Base-by-base conservation (phyloP, 257 asterid genomes). In the Ophiorrhiza pumila region DNA sequence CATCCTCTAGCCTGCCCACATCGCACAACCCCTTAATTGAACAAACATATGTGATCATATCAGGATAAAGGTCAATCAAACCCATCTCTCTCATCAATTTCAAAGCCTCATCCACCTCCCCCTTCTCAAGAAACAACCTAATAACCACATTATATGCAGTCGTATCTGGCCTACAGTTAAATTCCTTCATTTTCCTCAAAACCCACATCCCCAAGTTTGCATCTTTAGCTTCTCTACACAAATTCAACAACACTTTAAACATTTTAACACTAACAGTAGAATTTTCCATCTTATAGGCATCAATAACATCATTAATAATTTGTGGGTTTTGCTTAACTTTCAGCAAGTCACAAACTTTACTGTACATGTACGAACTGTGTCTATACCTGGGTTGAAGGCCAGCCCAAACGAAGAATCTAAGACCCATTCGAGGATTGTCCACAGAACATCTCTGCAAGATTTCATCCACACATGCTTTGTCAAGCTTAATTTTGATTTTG, bases 381-480 rank as follows among this genome's bases (percentile, higher is more conserved):
- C 92, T 80, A 58, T 88, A 89, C 12, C 77, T 77, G 63, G 91
- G 87, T 52, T 91, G 94, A 73, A 91, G 74, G 17, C 87, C 97
- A 56, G 98, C 94, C 98, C 98, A 93, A 34, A 93, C 81, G 69
- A 93, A 93, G 88, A 93, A 93, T 39, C 98, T 74, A 25, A 87
- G 80, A 27, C 96, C 96, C 79, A 83, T 75, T 79, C 85, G 87
- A 60, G 88, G 94, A 49, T 88, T 87, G 59, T 85, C 86, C 37
- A 68, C 59, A 2, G 83, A 87, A 31, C 89, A 89, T 53, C 76
- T 82, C 79, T 83, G 80, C 52, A 93, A 76, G 4, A 93, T 91
- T 64, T 85, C 85, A 25, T 79, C 49, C n/a, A 93, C 77, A 78
- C 92, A 91, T 5, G 69, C 64, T 62, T 85, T 65, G 71, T 88